These are phyloP conservation scores for Solanum acaule DNA, from an alignment of 257 asterid species.

Conservation along the genomic window DNA sequence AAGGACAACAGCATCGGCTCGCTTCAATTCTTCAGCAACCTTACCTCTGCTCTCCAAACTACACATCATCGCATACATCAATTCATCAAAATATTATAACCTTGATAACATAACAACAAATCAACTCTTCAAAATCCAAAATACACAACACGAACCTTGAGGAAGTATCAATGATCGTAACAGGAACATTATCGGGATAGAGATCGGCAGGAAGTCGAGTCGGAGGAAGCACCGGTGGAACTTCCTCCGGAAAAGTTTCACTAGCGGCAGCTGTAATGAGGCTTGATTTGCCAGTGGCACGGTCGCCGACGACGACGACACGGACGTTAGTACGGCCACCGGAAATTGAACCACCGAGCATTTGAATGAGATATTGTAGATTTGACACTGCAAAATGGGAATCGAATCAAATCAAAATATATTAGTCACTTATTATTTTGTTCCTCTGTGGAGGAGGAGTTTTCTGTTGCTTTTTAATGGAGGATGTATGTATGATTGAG, in stretches of 20 bases:
- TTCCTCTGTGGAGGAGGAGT: neutral
- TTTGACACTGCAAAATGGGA: neutral
- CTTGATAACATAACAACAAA: neutral
- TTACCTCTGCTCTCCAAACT: slow-evolving; percentile 90
- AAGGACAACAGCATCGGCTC: slow-evolving; percentile 88
- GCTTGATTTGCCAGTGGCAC: slow-evolving; percentile 90
- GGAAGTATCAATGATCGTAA: slow-evolving; percentile 80
- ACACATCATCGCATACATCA: slow-evolving; percentile 4
- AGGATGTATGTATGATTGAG: neutral
- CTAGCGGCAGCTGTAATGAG: slow-evolving; percentile 86
- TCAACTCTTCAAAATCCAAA: neutral
- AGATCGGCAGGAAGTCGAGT: slow-evolving; percentile 95
- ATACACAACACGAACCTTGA: slow-evolving; percentile 43
- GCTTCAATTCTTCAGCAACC: slow-evolving; percentile 94
- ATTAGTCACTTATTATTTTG: neutral
- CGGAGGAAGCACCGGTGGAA: slow-evolving; percentile 86
- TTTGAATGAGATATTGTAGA: slow-evolving; percentile 4
- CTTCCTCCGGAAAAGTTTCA: slow-evolving; percentile 70
- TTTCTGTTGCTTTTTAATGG: slow-evolving; percentile 5
- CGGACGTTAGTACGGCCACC: slow-evolving; percentile 62
- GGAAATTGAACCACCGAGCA: slow-evolving; percentile 46
- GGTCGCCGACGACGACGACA: slow-evolving; percentile 93
- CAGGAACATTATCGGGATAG: slow-evolving; percentile 77
- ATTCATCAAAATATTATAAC: neutral
- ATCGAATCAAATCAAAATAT: neutral